Conservation (phyloP, 331 rosid species). For the Telfairia occidentalis region DNA sequence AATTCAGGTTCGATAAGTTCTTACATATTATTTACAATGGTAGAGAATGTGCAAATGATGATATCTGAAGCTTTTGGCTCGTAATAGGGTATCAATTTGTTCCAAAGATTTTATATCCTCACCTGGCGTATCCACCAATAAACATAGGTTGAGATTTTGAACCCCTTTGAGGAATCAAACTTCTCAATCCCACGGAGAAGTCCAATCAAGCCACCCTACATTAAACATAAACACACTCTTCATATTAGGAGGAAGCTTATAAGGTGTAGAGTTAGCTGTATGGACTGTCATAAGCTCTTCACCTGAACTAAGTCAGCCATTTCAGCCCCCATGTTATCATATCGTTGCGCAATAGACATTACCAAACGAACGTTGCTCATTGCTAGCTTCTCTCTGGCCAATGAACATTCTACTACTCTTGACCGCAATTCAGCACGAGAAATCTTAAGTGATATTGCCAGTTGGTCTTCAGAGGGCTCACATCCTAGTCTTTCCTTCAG, state of each 20-base stretch:
- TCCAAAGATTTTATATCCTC: background rate
- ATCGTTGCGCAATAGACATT: slow-evolving; percentile 87
- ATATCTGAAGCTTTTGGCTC: background rate
- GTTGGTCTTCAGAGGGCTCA: slow-evolving; percentile 79
- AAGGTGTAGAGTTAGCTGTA: background rate
- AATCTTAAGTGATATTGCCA: slow-evolving; percentile 68
- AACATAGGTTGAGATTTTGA: slow-evolving; percentile 88
- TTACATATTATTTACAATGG: background rate
- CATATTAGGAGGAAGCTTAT: background rate
- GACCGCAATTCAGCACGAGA: slow-evolving; percentile 51
- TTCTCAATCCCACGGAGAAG: slow-evolving; percentile 89
- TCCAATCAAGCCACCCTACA: slow-evolving; percentile 94
- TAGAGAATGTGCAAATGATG: background rate
- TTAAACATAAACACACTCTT: slow-evolving; percentile 12
- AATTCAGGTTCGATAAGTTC: background rate
- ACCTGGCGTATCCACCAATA: slow-evolving; percentile 99
- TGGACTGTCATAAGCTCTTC: background rate
- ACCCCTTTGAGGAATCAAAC: slow-evolving; percentile 90
- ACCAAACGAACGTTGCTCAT: slow-evolving; percentile 97
- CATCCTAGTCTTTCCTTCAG: slow-evolving; percentile 69
- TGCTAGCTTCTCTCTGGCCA: slow-evolving; percentile 85
- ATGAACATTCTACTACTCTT: slow-evolving; percentile 49
- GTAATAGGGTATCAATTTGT: background rate
- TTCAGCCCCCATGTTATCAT: slow-evolving; percentile 84
- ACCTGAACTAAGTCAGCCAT: slow-evolving; percentile 98